phyloP scores from a whole-genome alignment of 805 yeast genomes.

The Myxozyma mucilagina region DNA sequence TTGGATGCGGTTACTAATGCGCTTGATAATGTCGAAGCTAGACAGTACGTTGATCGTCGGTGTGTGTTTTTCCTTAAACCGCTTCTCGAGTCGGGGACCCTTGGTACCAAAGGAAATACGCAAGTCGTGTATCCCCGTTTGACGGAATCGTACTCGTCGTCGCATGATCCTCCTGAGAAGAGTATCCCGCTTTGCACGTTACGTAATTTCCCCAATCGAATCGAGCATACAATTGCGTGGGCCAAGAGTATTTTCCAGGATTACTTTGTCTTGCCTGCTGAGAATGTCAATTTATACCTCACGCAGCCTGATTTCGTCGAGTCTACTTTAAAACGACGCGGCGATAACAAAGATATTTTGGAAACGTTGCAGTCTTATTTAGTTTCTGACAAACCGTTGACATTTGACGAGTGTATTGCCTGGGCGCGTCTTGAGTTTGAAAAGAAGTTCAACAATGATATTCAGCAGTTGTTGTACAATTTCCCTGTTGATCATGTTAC shows the following conservation, averaged over 20 bases:
- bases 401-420: constrained; percentile 87
- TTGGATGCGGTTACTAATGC: constrained; percentile 95
- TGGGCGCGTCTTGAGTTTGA: constrained; percentile 96
- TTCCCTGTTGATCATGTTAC: constrained; percentile 95
- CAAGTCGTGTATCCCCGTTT: constrained; percentile 92
- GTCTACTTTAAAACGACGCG: constrained; percentile 83
- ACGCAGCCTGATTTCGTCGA: constrained; percentile 92
- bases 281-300: constrained; percentile 85
- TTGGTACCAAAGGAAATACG: constrained; percentile 97
- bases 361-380: constrained; percentile 71
- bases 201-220: constrained; percentile 96
- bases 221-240: constrained; percentile 99
- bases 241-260: constrained; percentile 94
- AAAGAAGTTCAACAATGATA: constrained; percentile 78
- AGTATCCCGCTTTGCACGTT: constrained; percentile 95
- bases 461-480: constrained; percentile 84
- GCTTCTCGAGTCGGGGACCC: constrained; percentile 91
- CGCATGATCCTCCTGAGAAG: constrained; percentile 98
- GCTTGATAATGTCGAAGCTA: constrained; percentile 94
- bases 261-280: constrained; percentile 86
- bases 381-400: constrained; percentile 78
- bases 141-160: constrained; percentile 94
- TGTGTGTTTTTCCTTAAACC: constrained; percentile 92
- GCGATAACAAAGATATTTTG: constrained; percentile 84
- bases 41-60: constrained; percentile 96